phyloP scores from a whole-genome alignment of 2,329 filamentous ascomycete genomes.

The Exserohilum rostratum region DNA sequence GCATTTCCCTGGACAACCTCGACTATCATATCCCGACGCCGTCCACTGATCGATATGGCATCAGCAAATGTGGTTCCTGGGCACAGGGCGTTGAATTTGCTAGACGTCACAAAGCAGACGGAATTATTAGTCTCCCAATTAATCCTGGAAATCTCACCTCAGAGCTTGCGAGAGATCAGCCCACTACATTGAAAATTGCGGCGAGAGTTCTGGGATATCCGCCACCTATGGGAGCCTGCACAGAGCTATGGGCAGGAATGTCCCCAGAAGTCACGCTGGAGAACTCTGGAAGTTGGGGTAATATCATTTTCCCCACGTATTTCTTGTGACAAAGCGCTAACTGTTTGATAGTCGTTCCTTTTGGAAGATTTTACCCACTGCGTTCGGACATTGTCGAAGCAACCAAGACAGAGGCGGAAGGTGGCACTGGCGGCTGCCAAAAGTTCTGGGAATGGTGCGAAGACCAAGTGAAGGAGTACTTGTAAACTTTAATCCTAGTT shows the following conservation, averaged over 20 bases:
- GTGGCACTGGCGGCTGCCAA: background rate
- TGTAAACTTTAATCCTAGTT: background rate
- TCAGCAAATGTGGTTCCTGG: background rate
- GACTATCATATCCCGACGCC: background rate
- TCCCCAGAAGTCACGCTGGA: background rate
- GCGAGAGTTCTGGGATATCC: background rate
- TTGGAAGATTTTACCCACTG: background rate
- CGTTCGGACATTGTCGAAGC: background rate
- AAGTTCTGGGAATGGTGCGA: conserved; percentile 3
- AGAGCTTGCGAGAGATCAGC: background rate
- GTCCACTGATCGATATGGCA: background rate
- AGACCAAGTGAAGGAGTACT: background rate
- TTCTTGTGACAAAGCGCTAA: background rate
- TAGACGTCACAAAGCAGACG: background rate
- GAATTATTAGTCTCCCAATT: background rate
- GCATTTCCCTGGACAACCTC: background rate
- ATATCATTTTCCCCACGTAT: background rate
- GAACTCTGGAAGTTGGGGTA: background rate
- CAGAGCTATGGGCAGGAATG: background rate
- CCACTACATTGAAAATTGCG: background rate
- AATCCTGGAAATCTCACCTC: background rate
- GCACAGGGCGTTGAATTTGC: background rate
- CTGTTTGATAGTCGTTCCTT: background rate
- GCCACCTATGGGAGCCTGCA: background rate
- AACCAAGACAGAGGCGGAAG: background rate